These are phyloP conservation scores for Leptodermis oblonga DNA, from an alignment of 257 asterid species.

Conservation along the genomic window DNA sequence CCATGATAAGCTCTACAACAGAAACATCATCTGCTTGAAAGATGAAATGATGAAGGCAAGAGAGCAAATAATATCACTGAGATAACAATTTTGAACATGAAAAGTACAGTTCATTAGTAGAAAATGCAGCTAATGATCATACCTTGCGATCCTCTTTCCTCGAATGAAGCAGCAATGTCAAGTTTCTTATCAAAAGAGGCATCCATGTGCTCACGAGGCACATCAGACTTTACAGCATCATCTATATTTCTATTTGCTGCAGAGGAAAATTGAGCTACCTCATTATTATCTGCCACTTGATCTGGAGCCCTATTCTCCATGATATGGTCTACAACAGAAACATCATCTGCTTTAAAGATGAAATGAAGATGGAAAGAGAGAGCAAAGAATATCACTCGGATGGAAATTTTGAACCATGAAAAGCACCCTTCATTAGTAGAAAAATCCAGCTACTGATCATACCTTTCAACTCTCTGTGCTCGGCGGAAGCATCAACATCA, in stretches of 20 bases:
- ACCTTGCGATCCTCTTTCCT: constrained; percentile 26
- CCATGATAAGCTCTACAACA: too few species aligned
- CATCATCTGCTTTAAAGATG: neutral
- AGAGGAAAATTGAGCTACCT: too few species aligned
- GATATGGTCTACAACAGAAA: too few species aligned
- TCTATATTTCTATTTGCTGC: too few species aligned
- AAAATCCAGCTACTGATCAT: neutral
- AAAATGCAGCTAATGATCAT: neutral
- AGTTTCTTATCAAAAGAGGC: constrained; percentile 16
- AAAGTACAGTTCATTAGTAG: neutral
- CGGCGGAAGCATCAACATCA: constrained; percentile 18
- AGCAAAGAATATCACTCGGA: neutral
- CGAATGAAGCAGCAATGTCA: constrained; percentile 18
- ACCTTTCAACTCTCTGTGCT: constrained; percentile 25
- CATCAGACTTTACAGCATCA: too few species aligned
- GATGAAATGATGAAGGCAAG: too few species aligned
- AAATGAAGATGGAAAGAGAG: too few species aligned
- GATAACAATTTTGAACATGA: neutral
- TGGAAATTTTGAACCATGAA: neutral
- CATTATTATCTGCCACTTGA: too few species aligned
- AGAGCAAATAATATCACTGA: neutral
- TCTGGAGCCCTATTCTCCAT: too few species aligned
- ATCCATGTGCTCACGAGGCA: too few species aligned
- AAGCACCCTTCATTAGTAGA: neutral
- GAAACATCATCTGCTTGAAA: constrained; percentile 3